These are phyloP conservation scores for Fragilaria crotonensis DNA, from an alignment of 108 stramenopile species.

Conservation along the genomic window DNA sequence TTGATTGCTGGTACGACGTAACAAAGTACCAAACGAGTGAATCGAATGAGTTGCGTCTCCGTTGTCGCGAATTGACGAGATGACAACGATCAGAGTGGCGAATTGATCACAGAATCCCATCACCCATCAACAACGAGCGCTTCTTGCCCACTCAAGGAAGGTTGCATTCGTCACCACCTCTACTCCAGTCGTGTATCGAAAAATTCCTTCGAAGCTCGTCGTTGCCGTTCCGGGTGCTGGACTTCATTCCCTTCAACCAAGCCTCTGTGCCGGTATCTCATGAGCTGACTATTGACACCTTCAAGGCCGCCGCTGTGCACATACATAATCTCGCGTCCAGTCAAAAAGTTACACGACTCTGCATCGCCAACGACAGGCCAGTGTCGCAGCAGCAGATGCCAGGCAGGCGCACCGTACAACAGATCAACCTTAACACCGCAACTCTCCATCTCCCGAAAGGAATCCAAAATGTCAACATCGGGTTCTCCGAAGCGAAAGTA, in stretches of 20 bases:
- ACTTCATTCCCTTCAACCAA: constrained; percentile 44
- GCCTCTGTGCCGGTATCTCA: constrained; percentile 79
- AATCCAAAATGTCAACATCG: constrained; percentile 37
- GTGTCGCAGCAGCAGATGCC: constrained; percentile 63
- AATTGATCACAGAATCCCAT: too few species aligned
- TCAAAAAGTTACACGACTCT: constrained; percentile 17
- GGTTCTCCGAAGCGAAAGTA: constrained; percentile 76
- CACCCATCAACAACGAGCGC: too few species aligned
- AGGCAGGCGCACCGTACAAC: constrained; percentile 76
- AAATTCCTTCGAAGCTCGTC: neutral
- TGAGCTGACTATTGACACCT: constrained; percentile 80
- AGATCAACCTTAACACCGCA: constrained; percentile 56
- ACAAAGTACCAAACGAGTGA: too few species aligned
- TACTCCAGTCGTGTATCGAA: too few species aligned
- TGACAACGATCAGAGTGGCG: too few species aligned
- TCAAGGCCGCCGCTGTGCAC: constrained; percentile 90
- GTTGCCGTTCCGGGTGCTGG: constrained; percentile 19
- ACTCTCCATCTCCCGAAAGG: constrained; percentile 61
- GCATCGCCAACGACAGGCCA: constrained; percentile 26
- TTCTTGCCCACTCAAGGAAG: too few species aligned
- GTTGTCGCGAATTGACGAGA: too few species aligned
- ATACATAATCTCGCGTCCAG: constrained; percentile 75
- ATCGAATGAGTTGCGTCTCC: too few species aligned
- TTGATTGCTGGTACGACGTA: too few species aligned
- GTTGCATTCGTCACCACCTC: too few species aligned